phyloP scores from a whole-genome alignment of 495 filamentous ascomycete genomes.

The Penicillium mononematosum region DNA sequence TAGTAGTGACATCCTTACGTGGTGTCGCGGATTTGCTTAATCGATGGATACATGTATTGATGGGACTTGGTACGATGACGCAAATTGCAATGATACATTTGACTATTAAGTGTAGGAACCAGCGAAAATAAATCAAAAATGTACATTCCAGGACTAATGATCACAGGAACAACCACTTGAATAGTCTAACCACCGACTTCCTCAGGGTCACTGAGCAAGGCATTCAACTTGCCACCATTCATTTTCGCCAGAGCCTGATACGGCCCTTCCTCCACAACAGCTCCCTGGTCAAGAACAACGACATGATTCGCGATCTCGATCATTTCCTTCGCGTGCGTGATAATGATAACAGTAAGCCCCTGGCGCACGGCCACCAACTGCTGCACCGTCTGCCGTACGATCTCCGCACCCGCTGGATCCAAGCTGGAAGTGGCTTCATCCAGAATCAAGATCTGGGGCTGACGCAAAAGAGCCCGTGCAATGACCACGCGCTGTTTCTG shows the following conservation, averaged over 20 bases:
- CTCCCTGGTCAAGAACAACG: conserved; percentile 66
- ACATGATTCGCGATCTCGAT: conserved; percentile 73
- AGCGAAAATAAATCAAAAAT: background rate
- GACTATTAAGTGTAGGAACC: background rate
- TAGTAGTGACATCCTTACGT: background rate
- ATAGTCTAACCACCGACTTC: conserved; percentile 3
- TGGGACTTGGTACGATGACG: background rate
- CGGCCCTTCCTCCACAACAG: conserved; percentile 62
- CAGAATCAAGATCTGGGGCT: conserved; percentile 70
- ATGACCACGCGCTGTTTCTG: conserved; percentile 83
- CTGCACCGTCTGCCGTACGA: conserved; percentile 63
- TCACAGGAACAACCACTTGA: background rate
- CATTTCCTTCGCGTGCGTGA: conserved; percentile 81
- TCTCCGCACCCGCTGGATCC: conserved; percentile 66
- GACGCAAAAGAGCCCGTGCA: conserved; percentile 71
- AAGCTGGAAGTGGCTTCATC: conserved; percentile 87
- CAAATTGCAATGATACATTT: background rate
- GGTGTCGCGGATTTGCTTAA: background rate
- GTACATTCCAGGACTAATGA: background rate
- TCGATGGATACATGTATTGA: background rate
- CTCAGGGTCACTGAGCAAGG: conserved; percentile 30
- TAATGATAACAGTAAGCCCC: conserved; percentile 57
- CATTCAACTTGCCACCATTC: conserved; percentile 41
- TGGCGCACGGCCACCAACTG: conserved; percentile 35
- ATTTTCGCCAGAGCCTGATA: conserved; percentile 53